Percentiles rank a stretch among this genome's conserved stretches.
Conservation (phyloP, 495 filamentous ascomycete genomes). For the Penicillium pancosmium region DNA sequence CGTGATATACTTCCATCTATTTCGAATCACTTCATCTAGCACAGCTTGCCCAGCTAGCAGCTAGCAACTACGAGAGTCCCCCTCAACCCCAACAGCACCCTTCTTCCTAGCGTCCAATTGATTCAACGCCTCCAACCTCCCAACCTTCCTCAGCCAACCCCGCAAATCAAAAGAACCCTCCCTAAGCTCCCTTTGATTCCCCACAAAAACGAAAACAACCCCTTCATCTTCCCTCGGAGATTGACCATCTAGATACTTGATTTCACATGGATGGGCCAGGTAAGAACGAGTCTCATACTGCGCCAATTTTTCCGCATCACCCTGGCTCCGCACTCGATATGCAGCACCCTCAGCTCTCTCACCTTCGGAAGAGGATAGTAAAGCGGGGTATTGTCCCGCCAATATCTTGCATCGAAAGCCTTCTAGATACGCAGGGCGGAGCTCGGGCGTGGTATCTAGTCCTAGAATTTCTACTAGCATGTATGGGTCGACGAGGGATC, state of each 20-base stretch:
- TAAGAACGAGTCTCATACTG: constrained; percentile 35
- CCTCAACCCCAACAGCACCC: too few relatives aligned
- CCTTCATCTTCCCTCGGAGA: constrained; percentile 20
- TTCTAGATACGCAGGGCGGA: constrained; percentile 18
- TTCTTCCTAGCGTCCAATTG: constrained; percentile 1
- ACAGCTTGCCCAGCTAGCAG: too few relatives aligned
- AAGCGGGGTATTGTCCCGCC: constrained; percentile 30
- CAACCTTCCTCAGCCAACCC: constrained; percentile 22
- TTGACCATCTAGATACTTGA: constrained; percentile 26
- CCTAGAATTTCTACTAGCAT: constrained; percentile 22
- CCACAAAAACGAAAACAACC: constrained; percentile 33
- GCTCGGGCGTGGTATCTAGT: constrained; percentile 9
- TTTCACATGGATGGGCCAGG: constrained; percentile 18
- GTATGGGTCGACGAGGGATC: constrained; percentile 22
- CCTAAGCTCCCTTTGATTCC: constrained; percentile 26
- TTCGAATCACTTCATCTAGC: too few relatives aligned
- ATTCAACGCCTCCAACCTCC: constrained; percentile 2
- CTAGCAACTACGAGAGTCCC: too few relatives aligned
- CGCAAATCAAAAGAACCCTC: constrained; percentile 32
- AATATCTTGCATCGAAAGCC: constrained; percentile 27
- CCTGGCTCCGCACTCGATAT: constrained; percentile 27
- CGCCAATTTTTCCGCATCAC: constrained; percentile 28
- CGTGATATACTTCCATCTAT: too few relatives aligned
- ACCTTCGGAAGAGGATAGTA: constrained; percentile 10
- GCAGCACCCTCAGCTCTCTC: constrained; percentile 23